These are phyloP conservation scores for Gastrodia elata DNA, from an alignment of 106 monocot species.

Conservation along the genomic window DNA sequence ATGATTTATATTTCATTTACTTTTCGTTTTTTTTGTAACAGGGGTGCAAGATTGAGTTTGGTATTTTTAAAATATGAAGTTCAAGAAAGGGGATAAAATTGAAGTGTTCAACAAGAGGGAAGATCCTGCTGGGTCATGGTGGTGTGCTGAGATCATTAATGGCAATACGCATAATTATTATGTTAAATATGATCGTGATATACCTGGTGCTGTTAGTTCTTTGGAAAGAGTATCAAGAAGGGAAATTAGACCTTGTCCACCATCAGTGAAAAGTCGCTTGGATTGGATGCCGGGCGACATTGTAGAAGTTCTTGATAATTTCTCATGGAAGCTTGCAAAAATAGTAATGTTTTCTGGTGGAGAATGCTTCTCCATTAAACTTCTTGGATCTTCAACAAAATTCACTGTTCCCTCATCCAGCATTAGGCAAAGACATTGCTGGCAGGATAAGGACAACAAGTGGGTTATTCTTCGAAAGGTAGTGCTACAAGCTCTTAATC, in stretches of 20 bases:
- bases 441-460: slow-evolving; percentile 38
- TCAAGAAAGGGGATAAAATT: slow-evolving; percentile 34
- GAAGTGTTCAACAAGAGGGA: slow-evolving; percentile 25
- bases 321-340: slow-evolving; percentile 37
- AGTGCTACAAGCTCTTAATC: not conserved
- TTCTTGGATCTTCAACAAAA: slow-evolving; percentile 23
- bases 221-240: slow-evolving; percentile 31
- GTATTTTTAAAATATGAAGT: slow-evolving; percentile 17
- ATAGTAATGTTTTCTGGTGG: slow-evolving; percentile 12
- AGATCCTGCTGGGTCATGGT: slow-evolving; percentile 25
- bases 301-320: slow-evolving; percentile 31
- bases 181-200: slow-evolving; percentile 21
- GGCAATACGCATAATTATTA: slow-evolving; percentile 26
- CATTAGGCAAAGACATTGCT: slow-evolving; percentile 29
- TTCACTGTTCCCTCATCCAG: slow-evolving; percentile 20
- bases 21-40: not conserved
- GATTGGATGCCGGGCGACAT: slow-evolving; percentile 28
- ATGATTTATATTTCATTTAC: not conserved
- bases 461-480: slow-evolving; percentile 54
- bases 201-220: not conserved
- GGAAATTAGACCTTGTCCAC: slow-evolving; percentile 27
- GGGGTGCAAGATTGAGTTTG: not conserved
- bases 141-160: slow-evolving; percentile 28
- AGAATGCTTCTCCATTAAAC: slow-evolving; percentile 25
- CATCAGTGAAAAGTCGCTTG: not conserved